Conservation (phyloP, 306 rosid species). For the Pueraria montana region DNA sequence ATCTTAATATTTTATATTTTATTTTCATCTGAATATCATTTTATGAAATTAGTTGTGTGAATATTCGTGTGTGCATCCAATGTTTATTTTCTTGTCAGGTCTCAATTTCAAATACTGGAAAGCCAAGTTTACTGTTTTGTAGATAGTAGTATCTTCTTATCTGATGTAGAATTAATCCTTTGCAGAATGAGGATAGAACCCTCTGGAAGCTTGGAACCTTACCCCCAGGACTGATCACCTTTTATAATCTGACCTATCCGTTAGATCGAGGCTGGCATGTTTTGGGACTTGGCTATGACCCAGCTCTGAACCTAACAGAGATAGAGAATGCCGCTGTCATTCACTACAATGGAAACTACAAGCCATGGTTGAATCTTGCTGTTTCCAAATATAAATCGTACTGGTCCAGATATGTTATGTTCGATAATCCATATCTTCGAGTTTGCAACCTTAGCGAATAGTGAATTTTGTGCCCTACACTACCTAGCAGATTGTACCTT, state of each 20-base stretch:
- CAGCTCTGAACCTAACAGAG: slow-evolving; percentile 84
- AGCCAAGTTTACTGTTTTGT: slow-evolving; percentile 10
- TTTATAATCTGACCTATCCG: slow-evolving; percentile 85
- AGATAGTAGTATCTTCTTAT: slow-evolving; percentile 32
- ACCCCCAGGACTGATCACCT: slow-evolving; percentile 94
- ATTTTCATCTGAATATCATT: slow-evolving; percentile 33
- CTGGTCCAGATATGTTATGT: slow-evolving; percentile 90
- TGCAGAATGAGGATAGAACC: slow-evolving; percentile 94
- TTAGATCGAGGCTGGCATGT: slow-evolving; percentile 94
- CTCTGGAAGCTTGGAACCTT: slow-evolving; percentile 98
- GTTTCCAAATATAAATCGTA: slow-evolving; percentile 87
- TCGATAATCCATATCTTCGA: slow-evolving; percentile 78
- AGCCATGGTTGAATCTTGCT: slow-evolving; percentile 97
- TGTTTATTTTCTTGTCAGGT: slow-evolving; percentile 7
- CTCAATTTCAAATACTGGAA: slow-evolving; percentile 29
- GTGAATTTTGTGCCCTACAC: slow-evolving; percentile 27
- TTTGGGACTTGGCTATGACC: slow-evolving; percentile 97
- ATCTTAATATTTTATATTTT: slow-evolving; percentile 8
- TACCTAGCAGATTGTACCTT: slow-evolving; percentile 26
- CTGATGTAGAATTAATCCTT: slow-evolving; percentile 43
- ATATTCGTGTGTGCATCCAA: slow-evolving; percentile 16
- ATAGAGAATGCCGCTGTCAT: slow-evolving; percentile 88
- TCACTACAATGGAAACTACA: slow-evolving; percentile 98
- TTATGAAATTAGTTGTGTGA: slow-evolving; percentile 24
- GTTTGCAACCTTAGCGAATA: slow-evolving; percentile 71